Evolutionary conservation across 2,329 filamentous ascomycete genomes (phyloP), one percentile per base, ranked within the genome.

Genomic region (Parastagonospora nodorum): DNA sequence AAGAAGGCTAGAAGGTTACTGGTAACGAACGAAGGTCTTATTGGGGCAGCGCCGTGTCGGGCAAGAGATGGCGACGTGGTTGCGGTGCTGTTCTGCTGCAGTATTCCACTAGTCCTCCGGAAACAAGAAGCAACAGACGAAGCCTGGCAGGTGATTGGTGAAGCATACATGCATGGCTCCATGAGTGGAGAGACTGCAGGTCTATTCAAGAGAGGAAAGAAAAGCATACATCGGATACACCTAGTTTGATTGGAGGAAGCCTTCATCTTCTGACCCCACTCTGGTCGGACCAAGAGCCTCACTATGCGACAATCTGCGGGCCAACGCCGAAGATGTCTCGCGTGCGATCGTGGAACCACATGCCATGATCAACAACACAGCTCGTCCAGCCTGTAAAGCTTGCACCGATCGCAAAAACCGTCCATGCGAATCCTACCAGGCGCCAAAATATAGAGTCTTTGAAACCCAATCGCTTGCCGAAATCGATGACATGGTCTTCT

Each of bases 51-150:
- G n/a, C 70, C 66, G 2, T 68, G 67, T 49, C 56, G 63, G 35
- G 63, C 63, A 6, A 44, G 54, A 8, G 44, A 48, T 2, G 71
- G 70, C 8, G 70, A 74, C 47, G 54, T 58, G 8, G 51, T 74
- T 8, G 71, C 60, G 6, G 57, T 74, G 27, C 12, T 74, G 5
- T 66, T 66, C 24, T 71, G 69, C 0, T 75, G 72, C 41, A 72
- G 66, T 39, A 72, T 75, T 4, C 72, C 72, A 2, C 59, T 74
- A 14, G 53, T 74, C 0, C 39, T 75, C 5, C 54, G 69, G 8
- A 38, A 40, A n/a, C 32, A 42, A 0, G 48, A 50, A 8, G 27
- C 35, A 2, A 51, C 43, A 43, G 55, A 68, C 42, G 55, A 68
- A 11, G 53, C 50, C 1, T 71, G 61, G 61, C 51, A 58, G 24